phyloP scores from a whole-genome alignment of 1,284 basidiomycete species.

The Afroboletus lepidellus region DNA sequence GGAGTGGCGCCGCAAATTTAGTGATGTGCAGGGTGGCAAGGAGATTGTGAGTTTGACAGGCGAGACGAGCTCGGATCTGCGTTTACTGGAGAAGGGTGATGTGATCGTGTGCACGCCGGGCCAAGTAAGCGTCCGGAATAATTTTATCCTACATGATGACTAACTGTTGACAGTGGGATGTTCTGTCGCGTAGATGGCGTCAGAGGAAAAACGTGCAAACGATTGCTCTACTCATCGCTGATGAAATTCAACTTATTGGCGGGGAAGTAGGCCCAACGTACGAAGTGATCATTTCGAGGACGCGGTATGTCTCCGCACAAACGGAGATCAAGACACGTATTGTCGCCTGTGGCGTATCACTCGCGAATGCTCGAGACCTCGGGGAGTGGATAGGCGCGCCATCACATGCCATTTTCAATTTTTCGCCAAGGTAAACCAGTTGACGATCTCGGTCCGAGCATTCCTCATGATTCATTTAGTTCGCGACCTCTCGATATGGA shows the following conservation, averaged over 20 bases:
- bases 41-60: conserved; percentile 92
- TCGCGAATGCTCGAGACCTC: conserved; percentile 95
- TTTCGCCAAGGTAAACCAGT: conserved; percentile 75
- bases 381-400: conserved; percentile 98
- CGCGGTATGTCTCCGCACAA: conserved; percentile 94
- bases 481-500: conserved; percentile 96
- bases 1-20: conserved; percentile 91
- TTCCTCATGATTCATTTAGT: conserved; percentile 39
- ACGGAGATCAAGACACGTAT: conserved; percentile 89
- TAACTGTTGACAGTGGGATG: conserved; percentile 76
- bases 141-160: background rate
- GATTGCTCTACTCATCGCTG: conserved; percentile 90
- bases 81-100: conserved; percentile 88
- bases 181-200: conserved; percentile 94
- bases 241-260: conserved; percentile 93
- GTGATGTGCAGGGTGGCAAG: conserved; percentile 81
- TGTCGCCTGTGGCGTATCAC: conserved; percentile 90
- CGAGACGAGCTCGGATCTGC: conserved; percentile 91
- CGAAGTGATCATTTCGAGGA: conserved; percentile 92
- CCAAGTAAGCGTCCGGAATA: conserved; percentile 49
- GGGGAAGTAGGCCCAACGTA: conserved; percentile 94
- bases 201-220: conserved; percentile 96
- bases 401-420: conserved; percentile 95
- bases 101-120: conserved; percentile 91
- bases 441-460: background rate